These are phyloP conservation scores for Eucalyptus pauciflora DNA, from an alignment of 345 rosid genomes.

Conservation along the genomic window DNA sequence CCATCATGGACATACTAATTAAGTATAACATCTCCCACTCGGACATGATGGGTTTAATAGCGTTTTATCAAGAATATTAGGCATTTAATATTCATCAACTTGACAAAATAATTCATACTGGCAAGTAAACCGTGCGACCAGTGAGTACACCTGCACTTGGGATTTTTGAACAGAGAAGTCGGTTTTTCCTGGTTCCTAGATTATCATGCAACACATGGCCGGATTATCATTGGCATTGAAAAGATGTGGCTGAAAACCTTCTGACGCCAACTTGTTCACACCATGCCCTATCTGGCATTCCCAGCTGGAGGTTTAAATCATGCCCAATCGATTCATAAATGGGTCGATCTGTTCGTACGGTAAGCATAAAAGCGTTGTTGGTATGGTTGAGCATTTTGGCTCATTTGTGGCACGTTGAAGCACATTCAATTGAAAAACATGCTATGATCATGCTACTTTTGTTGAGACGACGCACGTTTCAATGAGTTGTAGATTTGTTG, in stretches of 20 bases:
- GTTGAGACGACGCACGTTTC: not conserved
- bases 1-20: too few relatives aligned
- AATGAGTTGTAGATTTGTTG: not conserved
- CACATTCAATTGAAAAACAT: not conserved
- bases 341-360: not conserved
- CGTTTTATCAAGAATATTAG: too few relatives aligned
- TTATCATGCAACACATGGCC: not conserved
- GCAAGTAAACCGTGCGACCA: too few relatives aligned
- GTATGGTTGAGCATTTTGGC: not conserved
- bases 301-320: not conserved
- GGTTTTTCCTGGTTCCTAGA: not conserved
- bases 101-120: too few relatives aligned
- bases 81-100: too few relatives aligned
- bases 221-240: not conserved
- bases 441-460: not conserved
- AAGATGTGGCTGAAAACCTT: not conserved
- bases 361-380: not conserved
- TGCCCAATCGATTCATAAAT: not conserved
- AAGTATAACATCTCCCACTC: too few relatives aligned
- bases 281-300: not conserved
- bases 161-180: not conserved
- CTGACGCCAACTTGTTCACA: too few relatives aligned
- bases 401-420: not conserved
- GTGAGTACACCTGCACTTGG: not conserved
- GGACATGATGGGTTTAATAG: too few relatives aligned